These are phyloP conservation scores for Nannochloris sp. DNA, from an alignment of 139 green algal species.

Conservation along the genomic window DNA sequence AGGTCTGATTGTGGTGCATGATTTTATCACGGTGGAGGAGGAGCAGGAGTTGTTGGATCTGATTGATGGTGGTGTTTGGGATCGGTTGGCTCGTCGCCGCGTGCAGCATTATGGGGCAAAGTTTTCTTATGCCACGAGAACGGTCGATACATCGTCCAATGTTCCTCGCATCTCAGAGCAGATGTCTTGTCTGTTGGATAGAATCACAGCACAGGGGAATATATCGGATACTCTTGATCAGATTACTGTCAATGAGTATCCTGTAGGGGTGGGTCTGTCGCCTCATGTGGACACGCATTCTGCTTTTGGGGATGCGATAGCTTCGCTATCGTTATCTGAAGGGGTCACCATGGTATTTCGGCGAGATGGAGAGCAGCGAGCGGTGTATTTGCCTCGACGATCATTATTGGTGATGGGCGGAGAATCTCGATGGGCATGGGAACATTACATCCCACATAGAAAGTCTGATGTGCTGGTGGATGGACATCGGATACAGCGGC, in stretches of 20 bases:
- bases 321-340: conserved; percentile 71
- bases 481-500: conserved; percentile 27
- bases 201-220: conserved; percentile 14
- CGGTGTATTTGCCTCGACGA: conserved; percentile 62
- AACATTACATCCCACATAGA: conserved; percentile 90
- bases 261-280: conserved; percentile 75
- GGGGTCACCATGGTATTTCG: conserved; percentile 81
- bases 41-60: conserved; percentile 49
- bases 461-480: conserved; percentile 56
- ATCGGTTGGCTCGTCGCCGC: conserved; percentile 55
- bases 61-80: conserved; percentile 42
- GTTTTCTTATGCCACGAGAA: conserved; percentile 57
- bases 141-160: neutral
- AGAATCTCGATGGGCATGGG: conserved; percentile 76
- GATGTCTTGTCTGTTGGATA: neutral
- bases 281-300: conserved; percentile 94
- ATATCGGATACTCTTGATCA: conserved; percentile 41
- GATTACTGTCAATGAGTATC: conserved; percentile 93
- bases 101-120: conserved; percentile 81
- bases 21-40: conserved; percentile 51
- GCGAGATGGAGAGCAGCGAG: conserved; percentile 6
- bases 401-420: conserved; percentile 80
- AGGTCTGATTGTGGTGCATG: conserved; percentile 44
- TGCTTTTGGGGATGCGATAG: conserved; percentile 76
- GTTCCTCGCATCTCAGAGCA: conserved; percentile 7